Conservation (phyloP, 2,329 filamentous ascomycete genomes). For the Teratosphaeriaceae sp. region DNA sequence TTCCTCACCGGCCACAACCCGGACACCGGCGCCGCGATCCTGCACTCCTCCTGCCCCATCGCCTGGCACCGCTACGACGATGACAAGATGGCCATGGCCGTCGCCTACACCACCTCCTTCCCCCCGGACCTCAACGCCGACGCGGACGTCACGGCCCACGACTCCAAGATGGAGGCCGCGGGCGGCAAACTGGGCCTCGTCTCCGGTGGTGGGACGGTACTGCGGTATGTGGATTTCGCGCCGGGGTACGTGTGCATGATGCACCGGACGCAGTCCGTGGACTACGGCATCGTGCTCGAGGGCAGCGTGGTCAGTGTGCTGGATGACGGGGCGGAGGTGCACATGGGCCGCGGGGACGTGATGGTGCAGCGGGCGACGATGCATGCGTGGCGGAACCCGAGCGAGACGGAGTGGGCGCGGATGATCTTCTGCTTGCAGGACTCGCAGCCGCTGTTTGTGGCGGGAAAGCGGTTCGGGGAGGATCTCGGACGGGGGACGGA, state of each 20-base stretch:
- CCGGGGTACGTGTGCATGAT: slow-evolving; percentile 30
- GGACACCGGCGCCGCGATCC: slow-evolving; percentile 26
- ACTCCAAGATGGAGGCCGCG: slow-evolving; percentile 31
- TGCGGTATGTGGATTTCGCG: slow-evolving; percentile 34
- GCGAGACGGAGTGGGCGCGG: slow-evolving; percentile 24
- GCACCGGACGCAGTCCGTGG: slow-evolving; percentile 31
- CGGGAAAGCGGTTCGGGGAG: slow-evolving; percentile 21
- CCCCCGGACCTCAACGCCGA: slow-evolving; percentile 43
- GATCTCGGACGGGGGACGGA: slow-evolving; percentile 23
- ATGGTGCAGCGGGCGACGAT: slow-evolving; percentile 35
- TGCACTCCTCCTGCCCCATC: slow-evolving; percentile 26
- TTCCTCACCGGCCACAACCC: slow-evolving; percentile 30
- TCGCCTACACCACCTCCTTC: slow-evolving; percentile 47
- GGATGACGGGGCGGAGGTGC: slow-evolving; percentile 27
- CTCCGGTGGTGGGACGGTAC: slow-evolving; percentile 43
- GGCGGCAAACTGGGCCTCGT: slow-evolving; percentile 43
- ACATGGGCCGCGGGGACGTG: slow-evolving; percentile 31
- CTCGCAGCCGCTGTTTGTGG: slow-evolving; percentile 21
- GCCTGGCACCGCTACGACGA: slow-evolving; percentile 30
- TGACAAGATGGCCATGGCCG: slow-evolving; percentile 43
- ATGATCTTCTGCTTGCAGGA: slow-evolving; percentile 29
- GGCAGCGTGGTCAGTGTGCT: slow-evolving; percentile 28
- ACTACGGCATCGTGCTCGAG: slow-evolving; percentile 33
- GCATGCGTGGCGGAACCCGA: slow-evolving; percentile 29
- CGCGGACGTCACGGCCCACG: slow-evolving; percentile 43